A percentile compares a stretch with the other conserved stretches of the same genome.
phyloP scores from a whole-genome alignment of 495 filamentous ascomycete species.

The Trichoderma reesei region DNA sequence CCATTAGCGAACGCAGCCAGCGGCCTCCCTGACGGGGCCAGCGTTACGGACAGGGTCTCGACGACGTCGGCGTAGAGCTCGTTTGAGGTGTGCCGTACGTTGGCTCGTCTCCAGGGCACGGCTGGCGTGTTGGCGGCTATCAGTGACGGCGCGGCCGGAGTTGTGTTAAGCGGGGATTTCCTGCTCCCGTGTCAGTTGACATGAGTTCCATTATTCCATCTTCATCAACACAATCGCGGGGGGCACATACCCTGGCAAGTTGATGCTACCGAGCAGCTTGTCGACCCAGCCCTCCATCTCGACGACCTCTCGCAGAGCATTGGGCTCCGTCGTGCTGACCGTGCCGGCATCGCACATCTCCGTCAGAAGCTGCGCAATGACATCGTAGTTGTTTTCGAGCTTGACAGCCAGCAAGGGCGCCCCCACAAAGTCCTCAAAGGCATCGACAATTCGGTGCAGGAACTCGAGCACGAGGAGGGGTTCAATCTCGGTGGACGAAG shows the following conservation, averaged over 20 bases:
- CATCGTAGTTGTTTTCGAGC: constrained; percentile 84
- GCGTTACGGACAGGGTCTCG: constrained; percentile 75
- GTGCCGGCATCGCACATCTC: constrained; percentile 95
- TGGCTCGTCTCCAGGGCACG: constrained; percentile 77
- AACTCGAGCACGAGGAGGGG: constrained; percentile 94
- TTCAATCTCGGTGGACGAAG: constrained; percentile 74
- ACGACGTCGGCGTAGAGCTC: constrained; percentile 96
- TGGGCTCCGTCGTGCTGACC: constrained; percentile 86
- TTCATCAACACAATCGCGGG: no score
- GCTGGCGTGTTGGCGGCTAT: constrained; percentile 34
- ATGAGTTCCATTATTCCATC: background rate
- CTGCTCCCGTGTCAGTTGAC: background rate
- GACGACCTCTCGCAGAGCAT: constrained; percentile 83
- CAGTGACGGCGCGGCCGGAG: constrained; percentile 22
- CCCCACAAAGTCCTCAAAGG: constrained; percentile 89
- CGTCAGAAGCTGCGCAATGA: constrained; percentile 82
- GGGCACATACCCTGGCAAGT: constrained; percentile 55
- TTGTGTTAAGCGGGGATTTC: constrained; percentile 13
- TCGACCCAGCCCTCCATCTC: constrained; percentile 84
- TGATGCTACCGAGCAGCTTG: constrained; percentile 82
- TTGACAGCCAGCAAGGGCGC: constrained; percentile 76
- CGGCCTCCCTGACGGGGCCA: constrained; percentile 81
- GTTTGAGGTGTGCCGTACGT: constrained; percentile 92
- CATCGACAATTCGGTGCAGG: constrained; percentile 83
- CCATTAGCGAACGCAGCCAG: constrained; percentile 82